Conservation (phyloP, 495 filamentous ascomycete genomes). For the Podospora didyma region DNA sequence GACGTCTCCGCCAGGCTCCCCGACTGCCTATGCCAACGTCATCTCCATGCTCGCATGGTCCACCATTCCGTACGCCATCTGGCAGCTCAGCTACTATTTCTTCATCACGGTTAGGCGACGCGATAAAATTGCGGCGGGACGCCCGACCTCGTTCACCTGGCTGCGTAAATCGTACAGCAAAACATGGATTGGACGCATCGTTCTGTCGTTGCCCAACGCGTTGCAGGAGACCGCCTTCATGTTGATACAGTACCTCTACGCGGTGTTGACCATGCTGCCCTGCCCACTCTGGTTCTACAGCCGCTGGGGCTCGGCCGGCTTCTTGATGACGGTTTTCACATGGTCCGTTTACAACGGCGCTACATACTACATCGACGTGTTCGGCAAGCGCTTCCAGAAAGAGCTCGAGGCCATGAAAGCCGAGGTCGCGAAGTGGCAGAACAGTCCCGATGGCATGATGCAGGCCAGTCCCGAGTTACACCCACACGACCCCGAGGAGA, state of each 20-base stretch:
- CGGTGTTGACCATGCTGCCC: conserved; percentile 86
- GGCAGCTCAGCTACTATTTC: conserved; percentile 89
- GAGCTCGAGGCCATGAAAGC: conserved; percentile 86
- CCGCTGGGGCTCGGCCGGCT: conserved; percentile 69
- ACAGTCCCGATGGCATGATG: conserved; percentile 38
- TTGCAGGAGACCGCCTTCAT: conserved; percentile 92
- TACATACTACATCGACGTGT: conserved; percentile 96
- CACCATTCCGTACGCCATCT: conserved; percentile 83
- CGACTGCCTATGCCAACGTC: conserved; percentile 72
- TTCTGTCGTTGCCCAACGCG: conserved; percentile 67
- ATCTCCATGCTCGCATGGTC: conserved; percentile 89
- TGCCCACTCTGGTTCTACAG: conserved; percentile 95
- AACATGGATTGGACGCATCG: conserved; percentile 79
- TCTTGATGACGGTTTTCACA: conserved; percentile 73
- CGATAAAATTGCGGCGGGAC: conserved; percentile 92
- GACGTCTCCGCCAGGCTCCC: conserved; percentile 62
- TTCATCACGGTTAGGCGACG: conserved; percentile 88
- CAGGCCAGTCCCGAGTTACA: conserved; percentile 35
- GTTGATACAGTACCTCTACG: conserved; percentile 90
- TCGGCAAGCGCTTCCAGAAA: conserved; percentile 93
- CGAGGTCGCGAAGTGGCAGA: conserved; percentile 89
- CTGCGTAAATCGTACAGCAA: conserved; percentile 84
- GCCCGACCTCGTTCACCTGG: conserved; percentile 97
- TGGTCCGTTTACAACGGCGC: conserved; percentile 96
- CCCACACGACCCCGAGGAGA: conserved; percentile 16